phyloP scores from a whole-genome alignment of 164 flowering plant species.

The Magnolia kwangsiensis region DNA sequence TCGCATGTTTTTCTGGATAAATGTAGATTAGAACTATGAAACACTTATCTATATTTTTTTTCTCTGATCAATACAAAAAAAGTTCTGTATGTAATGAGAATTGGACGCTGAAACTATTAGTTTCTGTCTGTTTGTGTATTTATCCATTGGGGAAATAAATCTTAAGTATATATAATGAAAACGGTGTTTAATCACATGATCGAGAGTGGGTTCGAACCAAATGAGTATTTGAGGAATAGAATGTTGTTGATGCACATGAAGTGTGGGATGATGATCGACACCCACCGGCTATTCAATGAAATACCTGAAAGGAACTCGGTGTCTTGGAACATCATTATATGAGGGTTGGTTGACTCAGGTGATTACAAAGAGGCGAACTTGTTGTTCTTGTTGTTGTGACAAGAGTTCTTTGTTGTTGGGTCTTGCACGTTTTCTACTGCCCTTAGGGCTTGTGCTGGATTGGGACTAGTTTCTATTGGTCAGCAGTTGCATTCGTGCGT shows the following conservation, averaged over 20 bases:
- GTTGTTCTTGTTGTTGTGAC: constrained; percentile 47
- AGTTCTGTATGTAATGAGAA: no score
- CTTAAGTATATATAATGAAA: constrained; percentile 13
- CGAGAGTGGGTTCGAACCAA: constrained; percentile 34
- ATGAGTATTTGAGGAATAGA: constrained; percentile 52
- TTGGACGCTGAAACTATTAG: no score
- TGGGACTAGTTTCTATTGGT: constrained; percentile 37
- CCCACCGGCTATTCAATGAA: constrained; percentile 45
- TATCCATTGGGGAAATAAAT: no score
- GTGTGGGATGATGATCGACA: constrained; percentile 58
- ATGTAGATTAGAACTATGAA: no score
- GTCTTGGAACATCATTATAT: constrained; percentile 49
- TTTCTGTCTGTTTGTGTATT: no score
- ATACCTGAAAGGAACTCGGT: constrained; percentile 52
- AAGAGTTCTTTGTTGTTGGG: constrained; percentile 37
- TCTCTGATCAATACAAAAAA: no score
- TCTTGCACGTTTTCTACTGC: constrained; percentile 36
- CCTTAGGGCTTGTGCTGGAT: constrained; percentile 45
- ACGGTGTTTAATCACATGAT: constrained; percentile 36
- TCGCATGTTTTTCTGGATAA: no score
- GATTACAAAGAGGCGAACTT: constrained; percentile 40
- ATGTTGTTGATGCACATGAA: constrained; percentile 53
- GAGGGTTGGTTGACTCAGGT: constrained; percentile 46
- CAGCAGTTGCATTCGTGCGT: constrained; percentile 51
- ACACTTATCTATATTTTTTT: no score